Evolutionary conservation across 1,284 basidiomycete genomes (phyloP).

Genomic region (Xerocomus amazonicus): DNA sequence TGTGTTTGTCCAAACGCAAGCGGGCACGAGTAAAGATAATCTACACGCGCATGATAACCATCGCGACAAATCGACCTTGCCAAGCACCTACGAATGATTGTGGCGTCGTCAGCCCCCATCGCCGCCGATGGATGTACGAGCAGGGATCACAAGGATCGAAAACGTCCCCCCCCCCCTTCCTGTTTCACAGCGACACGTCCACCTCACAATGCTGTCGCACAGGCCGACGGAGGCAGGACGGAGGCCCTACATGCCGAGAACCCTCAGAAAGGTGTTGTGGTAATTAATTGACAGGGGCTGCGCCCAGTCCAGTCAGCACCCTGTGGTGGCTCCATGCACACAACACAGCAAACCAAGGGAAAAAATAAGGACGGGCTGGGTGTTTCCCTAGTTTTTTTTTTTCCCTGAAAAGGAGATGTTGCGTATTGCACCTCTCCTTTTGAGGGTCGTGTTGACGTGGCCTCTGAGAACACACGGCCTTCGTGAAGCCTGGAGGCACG

Average conservation of each 20-base stretch:
- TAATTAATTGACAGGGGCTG: neutral
- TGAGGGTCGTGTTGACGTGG: constrained; percentile 1
- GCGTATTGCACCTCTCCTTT: neutral
- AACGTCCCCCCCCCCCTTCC: too few relatives aligned
- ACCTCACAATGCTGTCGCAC: too few relatives aligned
- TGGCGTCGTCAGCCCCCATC: too few relatives aligned
- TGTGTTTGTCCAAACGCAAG: neutral
- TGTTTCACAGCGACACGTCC: too few relatives aligned
- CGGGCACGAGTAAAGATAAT: neutral
- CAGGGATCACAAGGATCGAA: too few relatives aligned
- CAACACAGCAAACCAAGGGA: neutral
- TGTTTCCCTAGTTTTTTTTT: neutral
- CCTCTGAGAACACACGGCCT: neutral
- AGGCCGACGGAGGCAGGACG: too few relatives aligned
- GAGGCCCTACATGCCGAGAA: too few relatives aligned
- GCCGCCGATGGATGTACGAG: too few relatives aligned
- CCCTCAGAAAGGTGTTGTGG: neutral
- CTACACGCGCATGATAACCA: neutral
- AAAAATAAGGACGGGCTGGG: neutral
- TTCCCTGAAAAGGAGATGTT: neutral
- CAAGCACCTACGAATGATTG: too few relatives aligned
- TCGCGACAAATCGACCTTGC: neutral
- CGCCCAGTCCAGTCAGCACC: too few relatives aligned
- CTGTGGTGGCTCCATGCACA: neutral
- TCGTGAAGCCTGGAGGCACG: too few relatives aligned